Base-by-base conservation (phyloP, 169 alveolate genomes). In the Cytauxzoon felis region DNA sequence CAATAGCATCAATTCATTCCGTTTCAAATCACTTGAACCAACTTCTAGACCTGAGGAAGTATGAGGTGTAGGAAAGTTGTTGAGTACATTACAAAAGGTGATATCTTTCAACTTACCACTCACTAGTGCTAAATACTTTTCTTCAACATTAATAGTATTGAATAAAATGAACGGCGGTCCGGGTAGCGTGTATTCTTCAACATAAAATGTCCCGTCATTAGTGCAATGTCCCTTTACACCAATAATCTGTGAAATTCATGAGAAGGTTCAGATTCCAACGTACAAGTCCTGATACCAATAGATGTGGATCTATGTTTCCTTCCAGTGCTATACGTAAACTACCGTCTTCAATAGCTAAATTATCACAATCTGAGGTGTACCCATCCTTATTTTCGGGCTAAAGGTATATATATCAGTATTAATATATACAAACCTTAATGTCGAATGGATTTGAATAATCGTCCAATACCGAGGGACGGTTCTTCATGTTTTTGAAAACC, bases 401-500 rank as follows among this genome's bases (percentile, higher is more conserved):
- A 42, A 2, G 0, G 33, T 27, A 7, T 24, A 3, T 13, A 30
- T 40, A 5, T 3, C 47, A 24, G 23, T 9, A 11, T 1, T 23
- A 16, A 0, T 18, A 16, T 24, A 27, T n/a, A 4, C 38, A 0
- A 16, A 65, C 86, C 81, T 27, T 54, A 33, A 65, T 19, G 30
- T 64, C 24, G 11, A 76, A 42, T 40, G 49, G 34, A 32, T 50
- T 58, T n/a, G 71, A 30, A 19, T 76, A 76, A 60, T 64, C 86
- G 29, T 54, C 76, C 78, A 76, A 34, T n/a, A 81, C 71, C 30
- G 86, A 40, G 16, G 86, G 86, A 26, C 73, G 81, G 30, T 48
- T 19, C 67, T 76, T 76, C 86, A 76, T 76, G 30, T 76, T 73
- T 68, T 76, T 76, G 61, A 24, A 76, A 13, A 76, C n/a, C 7